Evolutionary conservation across 345 rosid genomes (phyloP), one percentile per base, ranked within the genome.

Genomic region (Citrus cavaleriei): DNA sequence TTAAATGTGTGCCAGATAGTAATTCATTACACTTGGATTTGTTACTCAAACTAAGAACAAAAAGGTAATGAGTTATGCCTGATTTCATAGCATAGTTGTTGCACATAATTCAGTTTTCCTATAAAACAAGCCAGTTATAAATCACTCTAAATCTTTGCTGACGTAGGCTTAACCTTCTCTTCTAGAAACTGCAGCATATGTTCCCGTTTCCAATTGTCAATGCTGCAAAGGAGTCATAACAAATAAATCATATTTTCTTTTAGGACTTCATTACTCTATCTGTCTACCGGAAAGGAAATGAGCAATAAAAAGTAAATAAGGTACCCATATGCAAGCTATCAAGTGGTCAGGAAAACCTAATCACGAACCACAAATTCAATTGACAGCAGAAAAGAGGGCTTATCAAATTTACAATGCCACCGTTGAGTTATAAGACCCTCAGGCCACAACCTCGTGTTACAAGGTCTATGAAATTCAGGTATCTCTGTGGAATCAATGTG

Each of bases 141-240:
- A 35, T 35, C 7, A 35, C 38, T 35, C 38, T 35, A 35, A 35
- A 35, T 35, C 38, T 6, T 35, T 35, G 38, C 38, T 35, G 38
- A 37, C 1, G 40, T 37, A 37, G 40, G 40, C 40, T 37, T 37
- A 37, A 37, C 40, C 8, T 37, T 7, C 40, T 37, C 40, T 37
- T 37, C 9, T 7, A 37, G 40, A 7, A 37, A 37, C 9, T 37
- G 40, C 40, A 37, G 40, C 40, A 37, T 37, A 37, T 37, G 9
- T 37, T 0, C 40, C 40, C 9, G 9, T 37, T 37, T 37, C 40
- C 40, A 37, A 37, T 37, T 37, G 40, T 37, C 40, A 37, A 37
- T 7, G 1, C 40, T 37, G 40, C 86, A 87, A 70, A 76, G 6
- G 42, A 57, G 30, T 66, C 65, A 28, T 24, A 25, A 19, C 4